phyloP scores from a whole-genome alignment of 306 rosid species.

The Cucurbita argyrosperma region DNA sequence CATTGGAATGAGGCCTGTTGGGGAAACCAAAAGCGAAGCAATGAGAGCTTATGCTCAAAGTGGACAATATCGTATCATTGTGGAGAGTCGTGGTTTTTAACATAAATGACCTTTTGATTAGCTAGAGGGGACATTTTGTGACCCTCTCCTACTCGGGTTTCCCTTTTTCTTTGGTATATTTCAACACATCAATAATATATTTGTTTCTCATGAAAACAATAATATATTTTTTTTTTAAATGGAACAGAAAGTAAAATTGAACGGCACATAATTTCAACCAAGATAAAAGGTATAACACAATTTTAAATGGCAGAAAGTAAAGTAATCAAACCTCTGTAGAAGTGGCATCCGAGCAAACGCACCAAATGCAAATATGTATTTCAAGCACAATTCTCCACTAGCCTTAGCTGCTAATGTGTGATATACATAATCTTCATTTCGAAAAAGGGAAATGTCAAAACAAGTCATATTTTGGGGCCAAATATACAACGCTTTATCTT shows the following conservation, averaged over 20 bases:
- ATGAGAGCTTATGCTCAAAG: too few relatives aligned
- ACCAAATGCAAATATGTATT: constrained; percentile 73
- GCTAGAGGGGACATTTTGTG: too few relatives aligned
- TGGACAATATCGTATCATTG: too few relatives aligned
- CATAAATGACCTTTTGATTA: too few relatives aligned
- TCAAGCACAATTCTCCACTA: constrained; percentile 93
- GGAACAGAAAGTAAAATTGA: not conserved
- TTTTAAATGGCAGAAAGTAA: not conserved
- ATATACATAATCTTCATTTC: constrained; percentile 64
- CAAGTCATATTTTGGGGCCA: not conserved
- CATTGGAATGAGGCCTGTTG: too few relatives aligned
- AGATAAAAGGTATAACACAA: not conserved
- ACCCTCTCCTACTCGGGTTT: too few relatives aligned
- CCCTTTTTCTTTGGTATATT: too few relatives aligned
- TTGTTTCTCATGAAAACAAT: not conserved
- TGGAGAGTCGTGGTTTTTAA: too few relatives aligned
- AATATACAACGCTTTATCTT: constrained; percentile 5
- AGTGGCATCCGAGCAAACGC: constrained; percentile 82
- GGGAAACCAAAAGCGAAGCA: too few relatives aligned
- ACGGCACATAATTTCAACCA: not conserved
- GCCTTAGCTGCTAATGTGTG: constrained; percentile 89
- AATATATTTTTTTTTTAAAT: not conserved
- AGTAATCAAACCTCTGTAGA: constrained; percentile 50
- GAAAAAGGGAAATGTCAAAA: constrained; percentile 17
- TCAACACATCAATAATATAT: too few relatives aligned